phyloP scores from a whole-genome alignment of 1,284 basidiomycete genomes.

The Puccinia novopanici region DNA sequence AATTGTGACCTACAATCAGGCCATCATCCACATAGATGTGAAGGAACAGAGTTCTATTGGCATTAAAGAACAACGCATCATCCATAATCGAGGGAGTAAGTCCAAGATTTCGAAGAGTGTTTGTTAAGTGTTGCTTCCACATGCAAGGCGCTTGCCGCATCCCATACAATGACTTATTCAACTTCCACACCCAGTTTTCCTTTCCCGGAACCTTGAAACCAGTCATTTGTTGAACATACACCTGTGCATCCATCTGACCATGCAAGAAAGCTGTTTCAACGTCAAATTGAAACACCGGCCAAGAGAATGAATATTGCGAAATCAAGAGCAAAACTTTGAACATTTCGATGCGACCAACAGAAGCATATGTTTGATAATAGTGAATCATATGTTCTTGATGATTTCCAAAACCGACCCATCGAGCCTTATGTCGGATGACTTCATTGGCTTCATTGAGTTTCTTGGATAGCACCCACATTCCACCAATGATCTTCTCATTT shows the following conservation, averaged over 20 bases:
- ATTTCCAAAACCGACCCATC: conserved; percentile 38
- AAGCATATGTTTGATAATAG: conserved; percentile 5
- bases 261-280: conserved; percentile 24
- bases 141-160: too few species aligned
- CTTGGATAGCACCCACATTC: neutral
- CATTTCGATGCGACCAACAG: conserved; percentile 1
- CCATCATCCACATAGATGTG: too few species aligned
- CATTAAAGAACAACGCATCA: neutral
- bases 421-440: neutral
- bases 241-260: too few species aligned
- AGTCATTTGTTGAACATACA: neutral
- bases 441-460: conserved; percentile 20
- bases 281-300: conserved; percentile 11
- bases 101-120: neutral
- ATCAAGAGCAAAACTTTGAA: conserved; percentile 12
- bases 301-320: neutral
- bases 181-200: too few species aligned
- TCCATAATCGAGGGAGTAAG: conserved; percentile 4
- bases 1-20: too few species aligned
- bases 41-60: neutral
- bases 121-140: neutral
- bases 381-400: conserved; percentile 7
- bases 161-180: too few species aligned
- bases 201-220: too few species aligned
- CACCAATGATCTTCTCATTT: conserved; percentile 24